Base-by-base conservation (phyloP, 2,329 filamentous ascomycete genomes). In the Venturia nashicola region DNA sequence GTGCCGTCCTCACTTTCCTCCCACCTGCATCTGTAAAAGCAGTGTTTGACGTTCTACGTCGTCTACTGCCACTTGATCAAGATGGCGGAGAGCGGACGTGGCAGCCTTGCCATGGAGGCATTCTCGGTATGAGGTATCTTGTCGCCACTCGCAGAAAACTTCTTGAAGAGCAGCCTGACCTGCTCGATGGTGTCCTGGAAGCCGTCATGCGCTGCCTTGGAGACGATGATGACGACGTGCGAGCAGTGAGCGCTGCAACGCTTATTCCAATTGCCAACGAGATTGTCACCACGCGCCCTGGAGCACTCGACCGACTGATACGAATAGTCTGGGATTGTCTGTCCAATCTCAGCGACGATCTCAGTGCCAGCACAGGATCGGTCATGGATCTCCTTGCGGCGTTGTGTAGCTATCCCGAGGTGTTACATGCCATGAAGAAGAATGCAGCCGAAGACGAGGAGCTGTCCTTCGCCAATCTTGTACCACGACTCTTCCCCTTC, bases 341-440 rank as follows among this genome's bases (percentile, higher is more conserved):
- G 32, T 96, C 93, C 3, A 95, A 96, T 72, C 80, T 99, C n/a
- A 92, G 93, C 68, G 94, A 99, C 72, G 94, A 99, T 72, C 81
- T 99, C 20, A 97, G 92, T 73, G 94, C 94, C 4, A 97, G 94
- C 73, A 99, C 95, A 11, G 94, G 94, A 59, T 95, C 91, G 64
- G 96, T 99, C 63, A 99, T 99, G 95, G 95, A 99, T 74, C 83
- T 99, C 48, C 82, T 99, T 20, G 94, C 95, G 16, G 97, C 94
- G 66, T 84, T 99, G 1, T 99, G 94, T 77, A 89, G 91, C 67
- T 99, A 97, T 78, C 90, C 90, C 0, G 85, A 96, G 76, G 93
- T 97, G 8, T 78, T 99, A 40, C 86, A 93, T 66, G 89, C 93
- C 16, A 99, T 99, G 94, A 96, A 96, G 76, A 79, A 80, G 39